Evolutionary conservation across 495 filamentous ascomycete genomes (phyloP).

Genomic region (Tirmania nivea): DNA sequence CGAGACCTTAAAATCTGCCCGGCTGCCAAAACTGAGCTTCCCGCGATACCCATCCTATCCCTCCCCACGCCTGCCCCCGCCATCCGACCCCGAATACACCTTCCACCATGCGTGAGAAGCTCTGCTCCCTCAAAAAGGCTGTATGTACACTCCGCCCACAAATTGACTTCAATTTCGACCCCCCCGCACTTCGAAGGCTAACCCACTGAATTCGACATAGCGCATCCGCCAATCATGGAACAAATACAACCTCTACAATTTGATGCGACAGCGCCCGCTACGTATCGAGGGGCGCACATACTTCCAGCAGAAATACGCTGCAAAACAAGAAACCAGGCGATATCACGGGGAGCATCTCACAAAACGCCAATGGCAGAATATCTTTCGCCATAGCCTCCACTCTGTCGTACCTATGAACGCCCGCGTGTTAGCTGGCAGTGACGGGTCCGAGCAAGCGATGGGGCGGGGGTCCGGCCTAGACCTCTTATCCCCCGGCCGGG

Average conservation of each 20-base stretch:
- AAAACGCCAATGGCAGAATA: slow-evolving; percentile 74
- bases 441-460: slow-evolving; percentile 59
- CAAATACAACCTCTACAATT: slow-evolving; percentile 89
- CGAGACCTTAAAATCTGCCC: too few species aligned
- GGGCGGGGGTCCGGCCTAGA: slow-evolving; percentile 60
- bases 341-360: slow-evolving; percentile 91
- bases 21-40: too few species aligned
- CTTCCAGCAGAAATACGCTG: slow-evolving; percentile 95
- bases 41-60: neutral
- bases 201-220: slow-evolving; percentile 24
- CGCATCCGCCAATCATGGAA: slow-evolving; percentile 94
- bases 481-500: neutral
- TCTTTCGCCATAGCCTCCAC: slow-evolving; percentile 59
- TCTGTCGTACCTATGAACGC: slow-evolving; percentile 72
- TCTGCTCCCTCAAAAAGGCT: slow-evolving; percentile 39
- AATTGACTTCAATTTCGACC: neutral
- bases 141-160: slow-evolving; percentile 23
- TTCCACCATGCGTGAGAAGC: slow-evolving; percentile 35
- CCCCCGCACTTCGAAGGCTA: slow-evolving; percentile 6
- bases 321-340: slow-evolving; percentile 57
- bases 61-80: neutral
- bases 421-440: slow-evolving; percentile 45
- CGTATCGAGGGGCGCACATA: slow-evolving; percentile 33
- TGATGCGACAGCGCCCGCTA: slow-evolving; percentile 24
- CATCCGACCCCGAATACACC: neutral